Conservation (phyloP, 768 basidiomycete species). For the Trametes meyenii region DNA sequence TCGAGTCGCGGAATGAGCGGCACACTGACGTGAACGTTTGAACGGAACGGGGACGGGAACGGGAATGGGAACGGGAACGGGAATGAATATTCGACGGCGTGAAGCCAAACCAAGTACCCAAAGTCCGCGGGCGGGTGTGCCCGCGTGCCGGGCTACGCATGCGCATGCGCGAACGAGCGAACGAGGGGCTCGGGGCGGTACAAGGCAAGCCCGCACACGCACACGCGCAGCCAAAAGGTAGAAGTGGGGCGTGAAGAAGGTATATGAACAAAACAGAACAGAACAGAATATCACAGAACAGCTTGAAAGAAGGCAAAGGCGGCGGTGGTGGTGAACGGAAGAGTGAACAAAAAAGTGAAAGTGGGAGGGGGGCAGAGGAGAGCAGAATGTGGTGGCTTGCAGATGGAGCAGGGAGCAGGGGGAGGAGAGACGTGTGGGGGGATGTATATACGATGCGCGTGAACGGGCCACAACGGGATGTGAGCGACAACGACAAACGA, state of each 20-base stretch:
- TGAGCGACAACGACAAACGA: constrained; percentile 8
- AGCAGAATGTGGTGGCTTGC: not conserved
- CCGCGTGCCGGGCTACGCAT: too few species aligned
- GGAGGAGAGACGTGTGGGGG: not conserved
- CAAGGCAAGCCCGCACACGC: not conserved
- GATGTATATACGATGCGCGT: constrained; percentile 11
- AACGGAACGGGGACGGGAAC: too few species aligned
- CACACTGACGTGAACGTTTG: too few species aligned
- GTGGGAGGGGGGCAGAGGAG: not conserved
- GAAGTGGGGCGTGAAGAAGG: not conserved
- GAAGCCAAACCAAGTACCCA: constrained; percentile 6
- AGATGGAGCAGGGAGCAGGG: not conserved
- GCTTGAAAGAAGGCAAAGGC: not conserved
- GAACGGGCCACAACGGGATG: not conserved
- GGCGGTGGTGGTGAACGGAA: not conserved
- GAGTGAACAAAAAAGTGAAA: not conserved
- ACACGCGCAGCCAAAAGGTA: not conserved
- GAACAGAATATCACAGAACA: not conserved
- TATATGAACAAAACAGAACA: not conserved
- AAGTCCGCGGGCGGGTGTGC: constrained; percentile 5
- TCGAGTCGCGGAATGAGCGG: too few species aligned
- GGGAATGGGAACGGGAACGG: too few species aligned
- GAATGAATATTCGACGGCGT: too few species aligned
- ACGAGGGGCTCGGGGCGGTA: too few species aligned
- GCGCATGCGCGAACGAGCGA: not conserved